Percentiles rank a stretch among this genome's conserved stretches.
Evolutionary conservation across 2,329 filamentous ascomycete genomes (phyloP).

Genomic region (Microcyclospora tardicrescens): DNA sequence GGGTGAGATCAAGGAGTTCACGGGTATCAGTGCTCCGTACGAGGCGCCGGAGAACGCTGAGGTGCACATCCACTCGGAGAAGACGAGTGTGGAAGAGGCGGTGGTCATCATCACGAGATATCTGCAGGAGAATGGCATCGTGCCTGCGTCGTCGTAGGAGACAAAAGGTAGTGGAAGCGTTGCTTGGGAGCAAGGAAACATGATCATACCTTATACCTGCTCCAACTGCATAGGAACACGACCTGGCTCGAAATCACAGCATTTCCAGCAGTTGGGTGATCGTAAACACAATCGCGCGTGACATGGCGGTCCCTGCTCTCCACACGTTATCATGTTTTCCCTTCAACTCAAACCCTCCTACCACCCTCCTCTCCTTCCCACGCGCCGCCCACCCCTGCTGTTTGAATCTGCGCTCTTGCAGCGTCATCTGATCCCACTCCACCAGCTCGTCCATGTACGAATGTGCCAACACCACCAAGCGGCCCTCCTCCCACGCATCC

Average conservation of each 20-base stretch:
- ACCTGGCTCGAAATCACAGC: background rate
- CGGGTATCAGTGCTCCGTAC: conserved; percentile 87
- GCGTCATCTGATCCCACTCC: conserved; percentile 44
- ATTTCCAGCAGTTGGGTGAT: conserved; percentile 3
- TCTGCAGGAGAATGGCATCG: conserved; percentile 51
- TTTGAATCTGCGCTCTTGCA: conserved; percentile 40
- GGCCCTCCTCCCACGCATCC: conserved; percentile 26
- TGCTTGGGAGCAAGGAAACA: too few relatives aligned
- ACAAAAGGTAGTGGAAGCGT: too few relatives aligned
- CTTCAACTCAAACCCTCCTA: conserved; percentile 34
- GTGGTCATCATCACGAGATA: conserved; percentile 75
- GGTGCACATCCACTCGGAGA: conserved; percentile 71
- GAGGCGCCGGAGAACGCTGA: conserved; percentile 78
- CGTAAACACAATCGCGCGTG: conserved; percentile 24
- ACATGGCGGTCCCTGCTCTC: conserved; percentile 46
- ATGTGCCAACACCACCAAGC: conserved; percentile 31
- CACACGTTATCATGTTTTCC: conserved; percentile 54
- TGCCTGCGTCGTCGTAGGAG: conserved; percentile 21
- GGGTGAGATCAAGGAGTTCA: conserved; percentile 94
- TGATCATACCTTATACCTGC: too few relatives aligned
- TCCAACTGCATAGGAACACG: too few relatives aligned
- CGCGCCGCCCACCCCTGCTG: conserved; percentile 27
- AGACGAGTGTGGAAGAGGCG: conserved; percentile 76
- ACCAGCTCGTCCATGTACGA: conserved; percentile 38
- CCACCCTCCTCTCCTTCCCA: conserved; percentile 17